Evolutionary conservation across 2,329 filamentous ascomycete genomes (phyloP).

Genomic region (Fusarium liriodendri): DNA sequence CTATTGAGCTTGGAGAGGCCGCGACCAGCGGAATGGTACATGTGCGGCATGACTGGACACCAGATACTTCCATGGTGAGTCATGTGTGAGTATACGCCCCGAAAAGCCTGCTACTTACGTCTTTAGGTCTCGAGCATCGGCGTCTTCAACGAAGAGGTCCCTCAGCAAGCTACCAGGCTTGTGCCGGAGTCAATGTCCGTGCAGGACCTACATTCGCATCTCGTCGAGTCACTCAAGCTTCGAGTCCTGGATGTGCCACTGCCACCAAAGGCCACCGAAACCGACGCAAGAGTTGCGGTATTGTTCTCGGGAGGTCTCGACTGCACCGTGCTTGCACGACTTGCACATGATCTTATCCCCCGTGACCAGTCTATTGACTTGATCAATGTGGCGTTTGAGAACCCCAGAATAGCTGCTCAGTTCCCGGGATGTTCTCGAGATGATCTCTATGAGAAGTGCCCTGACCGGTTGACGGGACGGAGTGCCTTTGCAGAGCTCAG

Average conservation of each 20-base stretch:
- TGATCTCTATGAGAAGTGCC: conserved; percentile 81
- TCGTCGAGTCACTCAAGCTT: conserved; percentile 71
- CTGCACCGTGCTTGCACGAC: conserved; percentile 86
- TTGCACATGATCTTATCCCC: conserved; percentile 82
- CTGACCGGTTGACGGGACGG: conserved; percentile 88
- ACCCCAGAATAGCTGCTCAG: conserved; percentile 77
- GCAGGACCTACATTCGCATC: conserved; percentile 60
- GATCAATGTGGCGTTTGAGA: conserved; percentile 97
- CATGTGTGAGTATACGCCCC: conserved; percentile 10
- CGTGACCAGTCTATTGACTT: conserved; percentile 79
- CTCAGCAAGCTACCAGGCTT: conserved; percentile 45
- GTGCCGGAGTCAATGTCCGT: conserved; percentile 60
- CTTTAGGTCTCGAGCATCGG: conserved; percentile 65
- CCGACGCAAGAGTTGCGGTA: conserved; percentile 73
- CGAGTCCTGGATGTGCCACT: conserved; percentile 75
- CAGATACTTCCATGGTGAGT: conserved; percentile 60
- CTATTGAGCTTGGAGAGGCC: conserved; percentile 62
- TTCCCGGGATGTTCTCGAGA: conserved; percentile 50
- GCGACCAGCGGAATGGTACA: conserved; percentile 20
- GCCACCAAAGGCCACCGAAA: conserved; percentile 55
- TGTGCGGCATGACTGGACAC: conserved; percentile 46
- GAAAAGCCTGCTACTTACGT: conserved; percentile 56
- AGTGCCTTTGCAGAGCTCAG: conserved; percentile 82
- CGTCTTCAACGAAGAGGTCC: conserved; percentile 61
- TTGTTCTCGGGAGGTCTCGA: conserved; percentile 96